Evolutionary conservation across 257 asterid genomes (phyloP), one percentile per base, ranked within the genome.

Genomic region (Misopates orontium): DNA sequence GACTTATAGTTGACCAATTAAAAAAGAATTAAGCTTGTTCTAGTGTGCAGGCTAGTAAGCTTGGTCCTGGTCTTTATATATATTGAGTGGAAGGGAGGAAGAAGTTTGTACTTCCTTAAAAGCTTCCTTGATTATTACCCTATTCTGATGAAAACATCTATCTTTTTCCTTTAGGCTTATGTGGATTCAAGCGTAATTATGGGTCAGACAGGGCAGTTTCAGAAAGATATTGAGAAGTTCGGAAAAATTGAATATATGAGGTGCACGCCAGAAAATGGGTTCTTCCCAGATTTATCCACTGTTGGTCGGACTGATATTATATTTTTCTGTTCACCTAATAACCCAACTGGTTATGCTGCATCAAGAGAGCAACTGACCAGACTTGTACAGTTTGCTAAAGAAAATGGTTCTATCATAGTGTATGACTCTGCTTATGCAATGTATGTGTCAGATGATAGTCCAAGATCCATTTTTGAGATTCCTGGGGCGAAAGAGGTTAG

Each of bases 391-490:
- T 90, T 88, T 59, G 99, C 99, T 44, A 90, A 87, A 80, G 78
- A 83, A 65, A 93, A 93, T 75, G 99, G 97, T 20, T 93, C 99
- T 12, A 88, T 93, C 79, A 80, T 93, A 47, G 87, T 90, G 68
- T 90, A 84, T 69, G 99, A 93, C 83, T 93, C 99, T 60, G 97
- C 97, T n/a, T 94, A 94, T 80, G 97, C 97, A 16, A 83, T 88
- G 99, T 94, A 94, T 39, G 87, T 90, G 63, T 84, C 97, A 8
- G 99, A 93, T 60, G 90, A 90, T 67, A 84, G 90, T 69, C 97
- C 99, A 1, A 78, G 78, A 75, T 90, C 99, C 67, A 86, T 94
- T 65, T 90, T 86, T 67, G 99, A 88, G 77, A 94, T 90, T 78
- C 99, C 97, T 57, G 96, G 97, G 69, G 99, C 96, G 67, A 86